A percentile compares a stretch with the other conserved stretches of the same genome.
These are phyloP conservation scores for Mortierella sp. DNA, from an alignment of 371 early-diverging fungal genomes.

Conservation along the genomic window DNA sequence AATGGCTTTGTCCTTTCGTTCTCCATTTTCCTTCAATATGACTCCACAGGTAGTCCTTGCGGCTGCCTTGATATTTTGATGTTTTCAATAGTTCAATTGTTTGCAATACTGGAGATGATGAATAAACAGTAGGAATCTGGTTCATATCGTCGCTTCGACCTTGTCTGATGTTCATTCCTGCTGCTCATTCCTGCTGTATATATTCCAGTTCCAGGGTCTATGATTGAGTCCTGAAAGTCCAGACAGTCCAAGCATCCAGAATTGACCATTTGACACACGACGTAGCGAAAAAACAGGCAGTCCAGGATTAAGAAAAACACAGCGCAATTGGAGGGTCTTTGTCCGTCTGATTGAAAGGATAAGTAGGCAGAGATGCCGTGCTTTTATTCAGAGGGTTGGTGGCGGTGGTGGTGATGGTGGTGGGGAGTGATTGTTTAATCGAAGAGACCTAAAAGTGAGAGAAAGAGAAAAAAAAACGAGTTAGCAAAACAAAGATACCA, in stretches of 20 bases:
- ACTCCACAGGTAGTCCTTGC: background rate
- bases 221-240: too few species aligned
- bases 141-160: background rate
- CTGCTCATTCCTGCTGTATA: background rate
- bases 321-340: background rate
- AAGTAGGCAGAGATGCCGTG: constrained; percentile 17
- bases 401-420: constrained; percentile 20
- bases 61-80: background rate
- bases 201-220: background rate
- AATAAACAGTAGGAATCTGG: background rate
- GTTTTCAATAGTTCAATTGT: background rate
- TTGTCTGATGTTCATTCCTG: background rate
- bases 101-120: background rate
- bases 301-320: background rate
- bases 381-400: constrained; percentile 45
- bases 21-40: background rate
- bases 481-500: background rate
- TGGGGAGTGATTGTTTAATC: constrained; percentile 72
- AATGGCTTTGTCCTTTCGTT: background rate
- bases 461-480: constrained; percentile 9
- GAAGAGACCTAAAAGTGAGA: constrained; percentile 76
- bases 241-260: too few species aligned
- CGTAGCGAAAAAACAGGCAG: background rate
- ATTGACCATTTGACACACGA: background rate
- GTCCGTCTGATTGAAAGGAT: constrained; percentile 16